Evolutionary conservation across 1,284 basidiomycete genomes (phyloP), one percentile per base, ranked within the genome.

Genomic region (Microbotryomycetes sp.): DNA sequence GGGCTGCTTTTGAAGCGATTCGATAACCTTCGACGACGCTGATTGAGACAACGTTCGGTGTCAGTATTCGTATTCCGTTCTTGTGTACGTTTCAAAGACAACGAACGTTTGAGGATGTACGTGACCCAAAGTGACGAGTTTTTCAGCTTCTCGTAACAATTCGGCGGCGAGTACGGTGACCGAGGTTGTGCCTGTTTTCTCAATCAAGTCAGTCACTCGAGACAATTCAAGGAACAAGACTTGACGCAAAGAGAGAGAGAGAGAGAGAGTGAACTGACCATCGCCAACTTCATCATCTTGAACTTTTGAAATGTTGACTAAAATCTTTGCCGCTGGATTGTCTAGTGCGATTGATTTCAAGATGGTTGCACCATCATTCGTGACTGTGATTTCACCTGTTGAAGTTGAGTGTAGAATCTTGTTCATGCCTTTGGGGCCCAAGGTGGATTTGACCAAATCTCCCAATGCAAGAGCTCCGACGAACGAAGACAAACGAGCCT

Each of bases 251-350:
- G 19, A 26, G 23, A 32, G n/a, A 14, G 19, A 0, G 1, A n/a
- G n/a, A n/a, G n/a, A n/a, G n/a, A n/a, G n/a, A n/a, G n/a, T n/a
- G 25, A 29, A 48, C 52, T 31, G 36, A 65, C 96, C 96, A 78
- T 97, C 96, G 19, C 96, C 96, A 51, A 99, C 87, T 78, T 99
- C 96, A 75, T 99, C 96, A 74, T 99, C 96, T 78, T 98, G 96
- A 19, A 97, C 93, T 76, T 99, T 98, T n/a, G 91, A 94, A 76
- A 99, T 98, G 79, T 98, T 97, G 74, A 98, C 96, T 57, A 98
- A 83, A 75, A 99, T 97, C 81, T 98, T 98, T 57, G 96, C 96
- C 0, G 96, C 94, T 3, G 96, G 89, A 75, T 99, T 98, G 79
- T 98, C 96, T 68, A 99, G 85, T 71, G 92, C 88, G 72, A 99